Base-by-base conservation (phyloP, 1,284 basidiomycete species). In the Chalciporus sp. region DNA sequence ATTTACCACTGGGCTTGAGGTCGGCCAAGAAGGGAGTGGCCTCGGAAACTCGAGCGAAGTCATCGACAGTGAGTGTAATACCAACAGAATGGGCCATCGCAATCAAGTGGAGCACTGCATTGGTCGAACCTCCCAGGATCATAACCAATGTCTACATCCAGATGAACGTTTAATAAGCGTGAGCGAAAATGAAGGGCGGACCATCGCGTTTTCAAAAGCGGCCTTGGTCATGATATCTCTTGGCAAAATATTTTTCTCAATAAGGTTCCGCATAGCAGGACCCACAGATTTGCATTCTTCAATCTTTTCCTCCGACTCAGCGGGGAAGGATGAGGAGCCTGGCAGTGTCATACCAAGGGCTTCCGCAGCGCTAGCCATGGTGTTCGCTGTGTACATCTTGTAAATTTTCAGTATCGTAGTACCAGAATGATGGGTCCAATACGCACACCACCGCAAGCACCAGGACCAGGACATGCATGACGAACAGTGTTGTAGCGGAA, bases 181-280 rank as follows among this genome's bases (percentile, higher is more conserved):
- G 20, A 49, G 48, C 58, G 39, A 54, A 51, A 46, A 48, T 23
- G 26, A 44, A 19, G 54, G 48, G 61, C 77, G 49, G 58, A 91
- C 94, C 84, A 98, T 94, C 17, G 95, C 95, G 72, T 98, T 98
- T 76, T 98, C 95, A 65, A 98, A 98, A 4, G 95, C 95, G 17
- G 86, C 82, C 27, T 89, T 85, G 19, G 95, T 98, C 94, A 98
- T 98, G 72, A 98, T 98, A 69, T 98, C 90, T 47, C 92, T 76
- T 14, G 96, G 96, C 51, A 94, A 83, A 67, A 98, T 90, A 76
- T 98, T 95, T 73, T 94, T 87, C 71, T 90, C 91, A 47, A 98
- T 78, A 51, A 99, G 80, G 66, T 90, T 88, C 61, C 83, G 78
- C 88, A 99, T 95, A 20, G 81, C 86, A 28, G 77, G 72, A 39